Evolutionary conservation across 129 eudicot species (phyloP).

Genomic region (Flaveria bidentis): DNA sequence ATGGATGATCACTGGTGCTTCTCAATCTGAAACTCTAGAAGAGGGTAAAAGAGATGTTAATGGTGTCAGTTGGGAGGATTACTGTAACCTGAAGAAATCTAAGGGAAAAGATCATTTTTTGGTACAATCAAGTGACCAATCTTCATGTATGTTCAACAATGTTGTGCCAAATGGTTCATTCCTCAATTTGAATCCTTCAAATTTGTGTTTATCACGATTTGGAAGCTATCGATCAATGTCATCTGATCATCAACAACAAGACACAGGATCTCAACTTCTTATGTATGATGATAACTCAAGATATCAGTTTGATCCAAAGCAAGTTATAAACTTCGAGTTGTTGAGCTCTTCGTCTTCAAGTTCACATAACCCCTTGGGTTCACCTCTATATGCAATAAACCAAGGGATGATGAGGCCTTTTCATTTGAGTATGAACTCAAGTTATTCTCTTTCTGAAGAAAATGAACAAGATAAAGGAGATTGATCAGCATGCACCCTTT

Average conservation of each 20-base stretch:
- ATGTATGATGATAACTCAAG: conserved; percentile 31
- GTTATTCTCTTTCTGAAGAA: conserved; percentile 41
- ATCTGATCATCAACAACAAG: conserved; percentile 33
- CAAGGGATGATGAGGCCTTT: conserved; percentile 53
- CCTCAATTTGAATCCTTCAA: conserved; percentile 58
- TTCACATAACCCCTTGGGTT: conserved; percentile 43
- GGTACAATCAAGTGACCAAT: conserved; percentile 36
- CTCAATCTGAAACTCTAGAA: conserved; percentile 31
- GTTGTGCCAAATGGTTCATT: conserved; percentile 41
- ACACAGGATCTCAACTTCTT: conserved; percentile 43
- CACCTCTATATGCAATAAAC: conserved; percentile 39
- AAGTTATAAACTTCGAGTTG: conserved; percentile 46
- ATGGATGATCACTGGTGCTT: conserved; percentile 33
- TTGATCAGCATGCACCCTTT: conserved; percentile 19
- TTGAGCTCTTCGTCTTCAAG: conserved; percentile 40
- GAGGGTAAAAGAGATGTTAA: conserved; percentile 14
- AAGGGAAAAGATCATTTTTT: conserved; percentile 42
- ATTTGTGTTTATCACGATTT: conserved; percentile 42
- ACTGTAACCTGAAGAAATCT: conserved; percentile 29
- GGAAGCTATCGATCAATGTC: conserved; percentile 40
- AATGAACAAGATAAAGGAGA: conserved; percentile 40
- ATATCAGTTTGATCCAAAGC: conserved; percentile 35
- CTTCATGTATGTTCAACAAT: conserved; percentile 45
- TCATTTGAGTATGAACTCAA: conserved; percentile 45
- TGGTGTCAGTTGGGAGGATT: conserved; percentile 43